Evolutionary conservation across 768 basidiomycete genomes (phyloP).

Genomic region (Boletus reticulatus): DNA sequence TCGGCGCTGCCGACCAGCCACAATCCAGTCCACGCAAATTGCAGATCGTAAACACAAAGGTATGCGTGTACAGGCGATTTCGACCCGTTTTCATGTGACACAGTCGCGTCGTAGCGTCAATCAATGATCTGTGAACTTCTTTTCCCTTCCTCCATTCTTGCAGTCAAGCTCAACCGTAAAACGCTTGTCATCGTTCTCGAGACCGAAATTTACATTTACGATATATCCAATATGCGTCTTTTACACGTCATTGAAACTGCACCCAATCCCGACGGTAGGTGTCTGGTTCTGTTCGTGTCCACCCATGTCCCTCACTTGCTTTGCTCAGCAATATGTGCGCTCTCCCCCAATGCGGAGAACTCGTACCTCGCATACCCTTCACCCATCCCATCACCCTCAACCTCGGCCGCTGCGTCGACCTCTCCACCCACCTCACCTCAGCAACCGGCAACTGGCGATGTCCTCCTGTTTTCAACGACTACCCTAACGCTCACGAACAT

Average conservation of each 20-base stretch:
- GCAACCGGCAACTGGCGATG: constrained; percentile 67
- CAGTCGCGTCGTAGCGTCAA: constrained; percentile 61
- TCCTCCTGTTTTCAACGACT: constrained; percentile 92
- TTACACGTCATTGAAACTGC: constrained; percentile 97
- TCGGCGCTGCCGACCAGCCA: constrained; percentile 93
- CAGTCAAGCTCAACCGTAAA: constrained; percentile 98
- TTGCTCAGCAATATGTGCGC: constrained; percentile 82
- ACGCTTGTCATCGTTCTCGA: constrained; percentile 95
- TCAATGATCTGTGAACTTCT: constrained; percentile 98
- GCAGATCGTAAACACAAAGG: constrained; percentile 99
- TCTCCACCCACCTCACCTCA: constrained; percentile 39
- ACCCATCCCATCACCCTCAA: constrained; percentile 80
- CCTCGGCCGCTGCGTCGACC: constrained; percentile 43
- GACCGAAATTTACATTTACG: constrained; percentile 98
- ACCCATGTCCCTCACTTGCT: background rate
- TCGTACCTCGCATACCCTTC: constrained; percentile 97
- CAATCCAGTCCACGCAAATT: constrained; percentile 88
- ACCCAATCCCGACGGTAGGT: constrained; percentile 87
- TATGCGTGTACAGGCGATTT: constrained; percentile 31
- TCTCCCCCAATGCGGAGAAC: constrained; percentile 90
- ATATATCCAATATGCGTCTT: constrained; percentile 97
- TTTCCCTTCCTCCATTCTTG: constrained; percentile 93
- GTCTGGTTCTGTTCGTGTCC: background rate
- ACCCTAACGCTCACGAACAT: constrained; percentile 91
- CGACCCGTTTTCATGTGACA: background rate